Base-by-base conservation (phyloP, 2,329 filamentous ascomycete species). In the Colletotrichum scovillei region DNA sequence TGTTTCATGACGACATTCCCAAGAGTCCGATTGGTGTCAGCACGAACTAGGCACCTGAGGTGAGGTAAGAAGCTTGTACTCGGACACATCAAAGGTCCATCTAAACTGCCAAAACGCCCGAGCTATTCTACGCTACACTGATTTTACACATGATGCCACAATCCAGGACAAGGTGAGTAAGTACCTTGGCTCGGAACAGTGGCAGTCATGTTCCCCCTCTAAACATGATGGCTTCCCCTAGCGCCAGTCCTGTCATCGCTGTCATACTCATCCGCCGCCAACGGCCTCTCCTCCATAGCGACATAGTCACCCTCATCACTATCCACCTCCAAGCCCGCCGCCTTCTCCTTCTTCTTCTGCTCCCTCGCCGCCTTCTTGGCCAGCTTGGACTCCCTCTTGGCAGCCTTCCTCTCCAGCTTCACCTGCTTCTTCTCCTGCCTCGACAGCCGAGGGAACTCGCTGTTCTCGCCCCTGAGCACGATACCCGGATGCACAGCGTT, bases 401-500 rank as follows among this genome's bases (percentile, higher is more conserved):
- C 68, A 19, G 60, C 57, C 69, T 82, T 83, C 76, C 81, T 84
- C 71, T 81, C 81, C 53, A 80, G 78, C 69, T 78, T 82, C 53
- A 83, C 80, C 5, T 79, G 80, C 77, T 87, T 88, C 79, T 86
- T 87, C 76, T 88, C 82, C 72, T 81, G 80, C 35, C 85, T 80
- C 32, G 78, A 83, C 22, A 81, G 63, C 46, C 78, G 80, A 1
- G 85, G 85, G 69, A 89, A 86, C 69, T 87, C 84, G 69, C 84
- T 83, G 38, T 85, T 82, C 4, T 83, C 80, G 0, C 88, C 87
- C 11, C 80, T 77, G 56, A 88, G 79, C n/a, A 87, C 79, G 2
- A 80, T 80, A 0, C 87, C 88, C 0, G 88, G 88, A 77, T 90
- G 87, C 35, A 86, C 75, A 3, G 85, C 30, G 74, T 86, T 86